Percentiles rank a stretch among this genome's conserved stretches.
These are phyloP conservation scores for Entelexis sorbosivorans DNA, from an alignment of 1,139 yeast genomes.

Conservation along the genomic window DNA sequence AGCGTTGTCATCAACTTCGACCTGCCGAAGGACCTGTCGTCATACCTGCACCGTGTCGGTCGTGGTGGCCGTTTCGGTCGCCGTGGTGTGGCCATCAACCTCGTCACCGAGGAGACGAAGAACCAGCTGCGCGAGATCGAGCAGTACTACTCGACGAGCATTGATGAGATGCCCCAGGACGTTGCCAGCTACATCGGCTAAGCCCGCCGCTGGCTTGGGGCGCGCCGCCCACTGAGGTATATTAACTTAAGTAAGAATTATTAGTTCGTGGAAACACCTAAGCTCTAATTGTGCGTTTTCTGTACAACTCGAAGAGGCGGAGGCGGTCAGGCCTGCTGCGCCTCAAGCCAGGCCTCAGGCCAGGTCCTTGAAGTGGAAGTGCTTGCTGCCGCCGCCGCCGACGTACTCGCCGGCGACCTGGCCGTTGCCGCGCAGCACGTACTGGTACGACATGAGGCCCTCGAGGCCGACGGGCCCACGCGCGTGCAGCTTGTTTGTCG, in stretches of 20 bases:
- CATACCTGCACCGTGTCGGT: constrained; percentile 99
- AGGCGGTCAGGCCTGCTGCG: no score
- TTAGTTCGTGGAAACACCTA: not conserved
- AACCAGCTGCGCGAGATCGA: constrained; percentile 95
- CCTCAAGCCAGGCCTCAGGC: no score
- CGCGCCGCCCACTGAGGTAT: no score
- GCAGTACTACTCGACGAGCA: constrained; percentile 96
- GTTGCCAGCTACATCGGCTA: constrained; percentile 50
- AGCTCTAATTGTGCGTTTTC: no score
- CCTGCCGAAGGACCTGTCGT: constrained; percentile 93
- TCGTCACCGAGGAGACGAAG: constrained; percentile 84
- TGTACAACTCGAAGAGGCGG: no score
- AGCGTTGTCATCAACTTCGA: constrained; percentile 96
- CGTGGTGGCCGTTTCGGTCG: constrained; percentile 99
- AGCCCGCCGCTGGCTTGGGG: no score
- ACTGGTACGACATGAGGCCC: constrained; percentile 91
- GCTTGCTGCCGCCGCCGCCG: constrained; percentile 82
- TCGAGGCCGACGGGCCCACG: constrained; percentile 98
- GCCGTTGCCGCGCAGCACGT: constrained; percentile 81
- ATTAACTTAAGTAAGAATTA: constrained; percentile 1
- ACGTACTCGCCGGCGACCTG: constrained; percentile 83
- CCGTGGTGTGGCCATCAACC: constrained; percentile 99
- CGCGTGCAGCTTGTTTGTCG: constrained; percentile 93
- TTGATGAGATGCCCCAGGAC: constrained; percentile 95
- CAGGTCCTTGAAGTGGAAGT: constrained; percentile 49